Conservation (phyloP, 192 early-diverging fungal genomes). For the Backusella mclennaniae region DNA sequence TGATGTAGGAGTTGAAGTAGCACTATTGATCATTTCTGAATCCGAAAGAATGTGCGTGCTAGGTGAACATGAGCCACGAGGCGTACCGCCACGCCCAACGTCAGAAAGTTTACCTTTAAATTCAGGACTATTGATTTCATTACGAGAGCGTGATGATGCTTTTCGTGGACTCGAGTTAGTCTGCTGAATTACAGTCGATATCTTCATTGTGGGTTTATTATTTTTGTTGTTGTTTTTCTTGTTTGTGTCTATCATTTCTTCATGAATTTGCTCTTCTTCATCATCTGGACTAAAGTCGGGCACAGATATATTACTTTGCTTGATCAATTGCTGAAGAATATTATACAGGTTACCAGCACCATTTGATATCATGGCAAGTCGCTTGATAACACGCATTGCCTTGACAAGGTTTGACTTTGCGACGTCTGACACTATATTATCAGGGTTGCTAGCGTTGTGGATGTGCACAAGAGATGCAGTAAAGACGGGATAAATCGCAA, state of each 20-base stretch:
- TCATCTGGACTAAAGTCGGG: background rate
- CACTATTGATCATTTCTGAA: conserved; percentile 3
- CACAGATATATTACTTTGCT: conserved; percentile 13
- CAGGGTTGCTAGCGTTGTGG: conserved; percentile 20
- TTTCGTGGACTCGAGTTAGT: background rate
- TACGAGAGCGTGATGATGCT: conserved; percentile 6
- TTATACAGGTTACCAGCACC: conserved; percentile 15
- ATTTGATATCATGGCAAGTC: conserved; percentile 21
- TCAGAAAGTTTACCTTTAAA: conserved; percentile 2
- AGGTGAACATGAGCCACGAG: background rate
- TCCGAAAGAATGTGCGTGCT: background rate
- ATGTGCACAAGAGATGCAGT: conserved; percentile 35
- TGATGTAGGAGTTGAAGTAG: conserved; percentile 15
- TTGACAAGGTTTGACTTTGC: conserved; percentile 28
- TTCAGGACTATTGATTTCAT: conserved; percentile 3
- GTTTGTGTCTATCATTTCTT: background rate
- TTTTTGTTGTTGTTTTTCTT: background rate
- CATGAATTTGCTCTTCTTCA: background rate
- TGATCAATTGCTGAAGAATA: conserved; percentile 19
- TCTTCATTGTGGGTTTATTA: background rate
- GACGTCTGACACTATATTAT: conserved; percentile 19
- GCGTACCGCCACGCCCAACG: background rate
- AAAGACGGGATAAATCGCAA: conserved; percentile 36
- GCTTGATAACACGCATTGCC: conserved; percentile 19
- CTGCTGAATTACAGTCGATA: background rate